phyloP scores from a whole-genome alignment of 2,329 filamentous ascomycete genomes.

The Plenodomus biglobosus region DNA sequence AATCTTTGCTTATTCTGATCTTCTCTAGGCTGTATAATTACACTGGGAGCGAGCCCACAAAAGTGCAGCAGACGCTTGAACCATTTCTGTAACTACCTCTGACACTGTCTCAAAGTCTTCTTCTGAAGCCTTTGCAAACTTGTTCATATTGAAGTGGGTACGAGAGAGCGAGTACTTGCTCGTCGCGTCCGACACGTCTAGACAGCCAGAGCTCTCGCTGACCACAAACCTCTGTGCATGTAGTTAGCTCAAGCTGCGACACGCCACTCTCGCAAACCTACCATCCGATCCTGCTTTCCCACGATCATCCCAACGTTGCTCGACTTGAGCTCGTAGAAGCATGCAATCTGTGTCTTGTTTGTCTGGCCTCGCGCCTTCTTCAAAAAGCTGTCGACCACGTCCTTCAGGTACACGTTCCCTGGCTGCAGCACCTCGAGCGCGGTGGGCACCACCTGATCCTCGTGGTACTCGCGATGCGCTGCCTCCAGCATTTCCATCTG shows the following conservation, averaged over 20 bases:
- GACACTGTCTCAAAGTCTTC: constrained; percentile 26
- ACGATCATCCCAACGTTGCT: constrained; percentile 33
- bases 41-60: constrained; percentile 16
- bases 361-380: constrained; percentile 14
- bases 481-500: constrained; percentile 29
- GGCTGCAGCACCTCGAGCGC: constrained; percentile 23
- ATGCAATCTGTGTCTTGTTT: constrained; percentile 21
- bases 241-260: constrained; percentile 2
- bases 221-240: constrained; percentile 20
- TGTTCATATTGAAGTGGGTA: constrained; percentile 29
- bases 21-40: constrained; percentile 12
- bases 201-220: constrained; percentile 24
- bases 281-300: constrained; percentile 21
- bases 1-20: not conserved
- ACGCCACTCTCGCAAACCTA: constrained; percentile 9
- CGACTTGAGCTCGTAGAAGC: constrained; percentile 28
- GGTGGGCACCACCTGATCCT: constrained; percentile 18
- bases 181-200: constrained; percentile 18
- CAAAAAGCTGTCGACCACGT: constrained; percentile 23
- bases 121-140: constrained; percentile 21
- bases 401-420: constrained; percentile 25
- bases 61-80: constrained; percentile 7
- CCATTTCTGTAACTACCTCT: constrained; percentile 21
- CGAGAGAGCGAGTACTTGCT: constrained; percentile 23
- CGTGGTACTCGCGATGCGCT: constrained; percentile 21